These are phyloP conservation scores for Letharia columbiana DNA, from an alignment of 495 filamentous ascomycete genomes.

Conservation along the genomic window DNA sequence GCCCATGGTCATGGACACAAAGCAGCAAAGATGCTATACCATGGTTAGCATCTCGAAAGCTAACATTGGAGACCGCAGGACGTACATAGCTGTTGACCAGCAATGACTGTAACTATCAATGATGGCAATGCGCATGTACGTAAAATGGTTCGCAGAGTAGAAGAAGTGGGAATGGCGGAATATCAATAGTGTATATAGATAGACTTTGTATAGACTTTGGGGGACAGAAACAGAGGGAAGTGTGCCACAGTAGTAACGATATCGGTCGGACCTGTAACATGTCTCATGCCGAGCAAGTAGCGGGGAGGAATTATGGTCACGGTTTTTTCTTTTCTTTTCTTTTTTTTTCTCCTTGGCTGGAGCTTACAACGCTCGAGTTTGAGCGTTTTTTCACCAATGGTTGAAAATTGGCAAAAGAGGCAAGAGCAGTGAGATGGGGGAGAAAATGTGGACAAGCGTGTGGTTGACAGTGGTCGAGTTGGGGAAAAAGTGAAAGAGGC, in stretches of 20 bases:
- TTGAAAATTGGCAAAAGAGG: neutral
- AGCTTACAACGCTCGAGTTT: slow-evolving; percentile 16
- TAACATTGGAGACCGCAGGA: neutral
- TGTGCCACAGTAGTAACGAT: neutral
- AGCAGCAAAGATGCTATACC: neutral
- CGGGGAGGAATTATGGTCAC: slow-evolving; percentile 8
- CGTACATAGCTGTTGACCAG: slow-evolving; percentile 5
- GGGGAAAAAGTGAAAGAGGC: slow-evolving; percentile 7
- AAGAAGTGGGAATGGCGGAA: slow-evolving; percentile 3
- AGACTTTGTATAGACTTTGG: slow-evolving; percentile 6
- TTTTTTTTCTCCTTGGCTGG: slow-evolving; percentile 6
- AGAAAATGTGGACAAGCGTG: slow-evolving; percentile 7
- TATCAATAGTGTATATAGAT: slow-evolving; percentile 1
- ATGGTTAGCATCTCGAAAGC: neutral
- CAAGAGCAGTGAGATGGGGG: slow-evolving; percentile 3
- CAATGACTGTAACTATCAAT: slow-evolving; percentile 1
- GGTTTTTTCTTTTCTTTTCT: neutral
- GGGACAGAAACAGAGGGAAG: neutral
- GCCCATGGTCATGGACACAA: slow-evolving; percentile 33
- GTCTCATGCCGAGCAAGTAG: slow-evolving; percentile 3
- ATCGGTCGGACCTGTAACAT: slow-evolving; percentile 5
- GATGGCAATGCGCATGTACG: slow-evolving; percentile 3
- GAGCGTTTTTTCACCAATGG: slow-evolving; percentile 9
- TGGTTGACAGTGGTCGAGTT: slow-evolving; percentile 6
- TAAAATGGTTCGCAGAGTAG: neutral